Evolutionary conservation across 2,329 filamentous ascomycete species (phyloP).

Genomic region (Aspergillus luchuensis): DNA sequence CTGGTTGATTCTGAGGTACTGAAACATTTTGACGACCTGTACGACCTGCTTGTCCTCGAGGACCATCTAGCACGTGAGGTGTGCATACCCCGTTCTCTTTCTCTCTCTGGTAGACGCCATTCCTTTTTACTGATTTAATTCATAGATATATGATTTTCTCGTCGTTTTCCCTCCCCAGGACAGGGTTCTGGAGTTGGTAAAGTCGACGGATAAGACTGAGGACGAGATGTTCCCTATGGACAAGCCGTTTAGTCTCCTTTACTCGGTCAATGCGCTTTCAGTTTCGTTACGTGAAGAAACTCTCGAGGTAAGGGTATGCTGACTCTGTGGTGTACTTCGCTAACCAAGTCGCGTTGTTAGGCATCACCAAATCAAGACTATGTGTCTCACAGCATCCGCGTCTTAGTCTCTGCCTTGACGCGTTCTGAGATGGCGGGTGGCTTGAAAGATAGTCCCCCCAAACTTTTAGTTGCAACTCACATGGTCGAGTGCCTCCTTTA

Average conservation of each 20-base stretch:
- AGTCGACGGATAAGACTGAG: slow-evolving; percentile 55
- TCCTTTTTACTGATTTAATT: slow-evolving; percentile 2
- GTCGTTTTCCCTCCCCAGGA: slow-evolving; percentile 69
- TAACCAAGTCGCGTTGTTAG: slow-evolving; percentile 25
- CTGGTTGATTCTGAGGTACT: slow-evolving; percentile 76
- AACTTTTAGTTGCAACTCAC: slow-evolving; percentile 53
- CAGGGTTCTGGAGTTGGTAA: slow-evolving; percentile 62
- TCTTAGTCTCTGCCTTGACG: slow-evolving; percentile 64
- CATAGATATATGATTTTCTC: slow-evolving; percentile 69
- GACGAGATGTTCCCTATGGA: slow-evolving; percentile 67
- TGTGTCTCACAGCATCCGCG: slow-evolving; percentile 49
- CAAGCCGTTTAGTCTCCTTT: slow-evolving; percentile 72
- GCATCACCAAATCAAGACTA: slow-evolving; percentile 39
- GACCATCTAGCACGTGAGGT: slow-evolving; percentile 70
- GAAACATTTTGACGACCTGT: slow-evolving; percentile 79
- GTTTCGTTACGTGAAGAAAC: slow-evolving; percentile 59
- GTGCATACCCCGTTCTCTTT: slow-evolving; percentile 23
- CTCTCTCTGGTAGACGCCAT: background rate
- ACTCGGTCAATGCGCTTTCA: slow-evolving; percentile 68
- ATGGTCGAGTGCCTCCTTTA: slow-evolving; percentile 61
- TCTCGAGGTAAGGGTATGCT: slow-evolving; percentile 30
- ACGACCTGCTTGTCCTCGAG: slow-evolving; percentile 75
- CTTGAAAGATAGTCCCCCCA: slow-evolving; percentile 49
- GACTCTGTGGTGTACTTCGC: background rate
- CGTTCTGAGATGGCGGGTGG: slow-evolving; percentile 56